phyloP scores from a whole-genome alignment of 2,329 filamentous ascomycete species.

The Rachicladosporium sp. region DNA sequence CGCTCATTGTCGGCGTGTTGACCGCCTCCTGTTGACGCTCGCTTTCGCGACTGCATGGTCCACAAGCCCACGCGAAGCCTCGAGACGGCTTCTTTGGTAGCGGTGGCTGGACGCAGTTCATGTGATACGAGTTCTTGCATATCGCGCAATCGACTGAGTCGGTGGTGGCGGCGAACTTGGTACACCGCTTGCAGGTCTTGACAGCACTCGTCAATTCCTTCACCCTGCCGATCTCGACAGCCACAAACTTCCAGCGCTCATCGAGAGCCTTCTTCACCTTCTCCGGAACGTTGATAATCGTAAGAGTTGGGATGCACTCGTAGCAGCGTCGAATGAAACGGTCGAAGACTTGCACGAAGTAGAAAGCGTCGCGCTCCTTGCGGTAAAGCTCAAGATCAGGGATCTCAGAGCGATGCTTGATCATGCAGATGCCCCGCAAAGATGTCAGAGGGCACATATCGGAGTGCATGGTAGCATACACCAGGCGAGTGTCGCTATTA shows the following conservation, averaged over 20 bases:
- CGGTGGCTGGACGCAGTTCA: slow-evolving; percentile 91
- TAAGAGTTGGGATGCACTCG: slow-evolving; percentile 82
- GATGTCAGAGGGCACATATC: slow-evolving; percentile 88
- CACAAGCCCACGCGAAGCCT: slow-evolving; percentile 96
- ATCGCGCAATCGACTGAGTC: slow-evolving; percentile 97
- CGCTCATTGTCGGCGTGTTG: slow-evolving; percentile 62
- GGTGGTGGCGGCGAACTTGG: slow-evolving; percentile 80
- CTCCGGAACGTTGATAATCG: slow-evolving; percentile 91
- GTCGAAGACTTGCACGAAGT: slow-evolving; percentile 96
- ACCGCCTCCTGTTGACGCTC: slow-evolving; percentile 84
- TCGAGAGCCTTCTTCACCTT: slow-evolving; percentile 93
- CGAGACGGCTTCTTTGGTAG: slow-evolving; percentile 91
- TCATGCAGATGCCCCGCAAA: slow-evolving; percentile 83
- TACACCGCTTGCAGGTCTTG: slow-evolving; percentile 90
- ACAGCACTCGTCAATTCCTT: slow-evolving; percentile 94
- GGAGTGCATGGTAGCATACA: slow-evolving; percentile 97
- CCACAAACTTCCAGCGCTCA: slow-evolving; percentile 90
- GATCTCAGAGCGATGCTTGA: slow-evolving; percentile 80
- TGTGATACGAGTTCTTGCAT: slow-evolving; percentile 90
- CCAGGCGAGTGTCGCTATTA: slow-evolving; percentile 75
- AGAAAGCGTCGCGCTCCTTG: slow-evolving; percentile 77
- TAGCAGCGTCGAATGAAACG: slow-evolving; percentile 97
- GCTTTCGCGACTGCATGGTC: slow-evolving; percentile 88
- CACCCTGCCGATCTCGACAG: slow-evolving; percentile 83
- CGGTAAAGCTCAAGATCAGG: slow-evolving; percentile 70